Evolutionary conservation across 495 filamentous ascomycete genomes (phyloP), one percentile per base, ranked within the genome.

Genomic region (Penicillium longicatenatum): DNA sequence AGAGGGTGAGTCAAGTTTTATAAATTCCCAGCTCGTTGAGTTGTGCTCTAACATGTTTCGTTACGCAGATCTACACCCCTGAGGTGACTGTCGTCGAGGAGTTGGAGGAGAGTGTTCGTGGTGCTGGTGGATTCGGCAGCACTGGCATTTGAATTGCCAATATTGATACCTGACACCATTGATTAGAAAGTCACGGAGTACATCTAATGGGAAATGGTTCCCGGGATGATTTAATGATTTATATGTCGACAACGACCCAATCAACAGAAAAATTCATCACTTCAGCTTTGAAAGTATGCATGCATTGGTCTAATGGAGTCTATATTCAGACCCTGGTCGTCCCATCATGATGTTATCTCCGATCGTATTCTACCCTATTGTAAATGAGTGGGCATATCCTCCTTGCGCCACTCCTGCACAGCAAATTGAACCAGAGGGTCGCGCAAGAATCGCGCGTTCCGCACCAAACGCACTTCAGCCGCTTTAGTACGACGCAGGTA

Each of bases 111-210:
- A 97, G 90, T 65, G 89, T 93, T 20, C 78, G 94, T 49, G 94
- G 94, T 21, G 91, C 85, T 0, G 93, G 92, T 17, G 94, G 94
- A 9, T 98, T 98, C 66, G 94, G 94, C 31, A 97, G 92, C 65
- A 98, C 94, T 14, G 94, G 93, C 22, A 37, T 65, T 44, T 70
- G 64, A 57, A 55, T 53, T 12, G 31, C 12, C 12, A 35, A 11
- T 26, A 26, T 26, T 26, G 26, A 14, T 35, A 35, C 31, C 12
- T 35, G 37, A 39, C 6, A 39, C 6, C n/a, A 17, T 14, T 6
- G 31, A 9, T 9, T 35, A 14, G 4, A 35, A 35, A 35, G 31
- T 3, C 4, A 35, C 12, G 14, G 16, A 9, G 35, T 24, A 20
- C 14, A 35, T 19, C 22, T 16, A 10, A 20, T 37, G 31, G 8